Evolutionary conservation across 306 rosid genomes (phyloP).

Genomic region (Corylus avellana): DNA sequence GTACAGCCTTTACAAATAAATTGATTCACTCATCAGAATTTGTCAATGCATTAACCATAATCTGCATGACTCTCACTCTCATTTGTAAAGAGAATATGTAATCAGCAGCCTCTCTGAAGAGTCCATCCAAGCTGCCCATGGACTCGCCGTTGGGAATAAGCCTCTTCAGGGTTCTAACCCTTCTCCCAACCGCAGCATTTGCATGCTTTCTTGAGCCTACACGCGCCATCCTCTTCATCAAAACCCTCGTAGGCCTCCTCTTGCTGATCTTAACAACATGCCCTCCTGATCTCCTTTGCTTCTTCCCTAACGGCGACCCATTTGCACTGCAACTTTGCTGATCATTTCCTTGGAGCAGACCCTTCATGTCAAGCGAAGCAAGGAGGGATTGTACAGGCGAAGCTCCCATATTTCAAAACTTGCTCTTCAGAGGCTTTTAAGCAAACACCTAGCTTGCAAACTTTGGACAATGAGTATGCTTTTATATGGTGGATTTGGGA

Average conservation of each 20-base stretch:
- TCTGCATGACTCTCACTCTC: slow-evolving; percentile 80
- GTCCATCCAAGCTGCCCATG: slow-evolving; percentile 61
- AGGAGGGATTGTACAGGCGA: slow-evolving; percentile 40
- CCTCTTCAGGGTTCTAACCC: slow-evolving; percentile 67
- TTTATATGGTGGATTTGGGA: slow-evolving; percentile 26
- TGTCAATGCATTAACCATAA: slow-evolving; percentile 61
- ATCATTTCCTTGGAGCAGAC: slow-evolving; percentile 11
- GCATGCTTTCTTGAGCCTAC: slow-evolving; percentile 26
- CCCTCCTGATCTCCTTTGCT: slow-evolving; percentile 7
- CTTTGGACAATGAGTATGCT: slow-evolving; percentile 16
- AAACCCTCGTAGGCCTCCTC: slow-evolving; percentile 33
- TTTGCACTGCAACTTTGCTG: slow-evolving; percentile 20
- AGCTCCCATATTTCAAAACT: slow-evolving; percentile 45
- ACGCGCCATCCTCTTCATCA: slow-evolving; percentile 52
- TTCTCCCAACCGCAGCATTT: slow-evolving; percentile 44
- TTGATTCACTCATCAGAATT: slow-evolving; percentile 33
- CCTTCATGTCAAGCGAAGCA: slow-evolving; percentile 37
- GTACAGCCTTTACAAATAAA: neutral
- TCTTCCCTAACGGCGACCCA: slow-evolving; percentile 38
- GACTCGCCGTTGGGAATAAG: slow-evolving; percentile 52
- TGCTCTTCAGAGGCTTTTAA: no score
- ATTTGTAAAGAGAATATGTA: slow-evolving; percentile 70
- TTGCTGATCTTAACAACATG: slow-evolving; percentile 22
- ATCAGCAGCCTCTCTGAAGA: slow-evolving; percentile 77
- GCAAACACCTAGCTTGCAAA: no score